phyloP scores from a whole-genome alignment of 139 green algal species.

The Picocystis salinarum region DNA sequence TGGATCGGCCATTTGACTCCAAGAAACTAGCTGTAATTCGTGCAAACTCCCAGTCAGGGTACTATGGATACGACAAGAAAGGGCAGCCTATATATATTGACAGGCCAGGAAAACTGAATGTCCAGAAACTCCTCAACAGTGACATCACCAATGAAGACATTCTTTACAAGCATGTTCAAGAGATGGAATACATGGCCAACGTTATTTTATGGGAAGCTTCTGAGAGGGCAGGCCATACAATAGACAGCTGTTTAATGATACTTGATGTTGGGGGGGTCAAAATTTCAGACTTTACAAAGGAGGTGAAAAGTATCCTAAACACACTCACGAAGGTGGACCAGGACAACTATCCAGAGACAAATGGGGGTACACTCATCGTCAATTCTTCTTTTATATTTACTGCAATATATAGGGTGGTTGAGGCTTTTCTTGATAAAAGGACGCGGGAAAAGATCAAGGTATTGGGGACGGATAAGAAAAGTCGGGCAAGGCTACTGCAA shows the following conservation, averaged over 20 bases:
- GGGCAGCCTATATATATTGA: constrained; percentile 6
- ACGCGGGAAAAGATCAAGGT: constrained; percentile 1
- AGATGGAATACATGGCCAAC: constrained; percentile 6
- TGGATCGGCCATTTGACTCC: neutral
- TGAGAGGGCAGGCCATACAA: neutral
- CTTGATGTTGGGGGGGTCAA: neutral
- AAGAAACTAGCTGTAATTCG: neutral
- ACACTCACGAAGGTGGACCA: constrained; percentile 5
- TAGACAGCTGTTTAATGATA: constrained; percentile 2
- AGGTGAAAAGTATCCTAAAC: neutral
- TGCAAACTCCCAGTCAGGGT: no score
- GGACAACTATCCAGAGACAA: constrained; percentile 9
- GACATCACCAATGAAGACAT: constrained; percentile 5
- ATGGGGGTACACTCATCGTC: constrained; percentile 3
- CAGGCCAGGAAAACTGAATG: neutral
- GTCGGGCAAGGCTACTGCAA: neutral
- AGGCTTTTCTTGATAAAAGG: neutral
- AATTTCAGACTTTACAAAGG: neutral
- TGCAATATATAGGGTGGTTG: neutral
- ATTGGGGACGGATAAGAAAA: neutral
- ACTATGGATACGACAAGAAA: constrained; percentile 2
- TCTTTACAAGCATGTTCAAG: constrained; percentile 8
- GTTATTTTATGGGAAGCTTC: neutral
- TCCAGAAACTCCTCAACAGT: neutral
- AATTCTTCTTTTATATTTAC: constrained; percentile 5